Evolutionary conservation across 768 basidiomycete species (phyloP).

Genomic region (Collybiopsis luxurians): DNA sequence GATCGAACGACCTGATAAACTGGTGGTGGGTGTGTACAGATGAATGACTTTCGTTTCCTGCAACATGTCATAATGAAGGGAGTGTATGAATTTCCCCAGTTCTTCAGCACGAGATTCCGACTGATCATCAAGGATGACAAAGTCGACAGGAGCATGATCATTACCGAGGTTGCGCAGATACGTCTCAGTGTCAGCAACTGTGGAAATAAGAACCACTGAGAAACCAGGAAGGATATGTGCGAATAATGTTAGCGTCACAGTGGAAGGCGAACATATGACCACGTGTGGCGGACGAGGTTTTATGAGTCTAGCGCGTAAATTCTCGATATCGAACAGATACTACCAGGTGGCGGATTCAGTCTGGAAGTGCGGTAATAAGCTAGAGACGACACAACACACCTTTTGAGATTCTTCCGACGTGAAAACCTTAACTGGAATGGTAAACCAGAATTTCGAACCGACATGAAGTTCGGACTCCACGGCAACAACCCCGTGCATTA

Average conservation of each 20-base stretch:
- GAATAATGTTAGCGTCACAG: slow-evolving; percentile 55
- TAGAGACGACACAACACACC: slow-evolving; percentile 27
- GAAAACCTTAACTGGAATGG: slow-evolving; percentile 61
- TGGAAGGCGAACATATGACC: slow-evolving; percentile 57
- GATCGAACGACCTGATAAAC: slow-evolving; percentile 48
- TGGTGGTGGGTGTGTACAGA: slow-evolving; percentile 69
- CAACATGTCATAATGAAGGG: slow-evolving; percentile 33
- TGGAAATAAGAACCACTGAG: slow-evolving; percentile 38
- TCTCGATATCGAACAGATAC: slow-evolving; percentile 46
- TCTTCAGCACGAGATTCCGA: slow-evolving; percentile 57
- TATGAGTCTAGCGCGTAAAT: slow-evolving; percentile 45
- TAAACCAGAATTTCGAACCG: slow-evolving; percentile 75
- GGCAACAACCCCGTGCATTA: slow-evolving; percentile 75
- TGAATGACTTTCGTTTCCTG: slow-evolving; percentile 65
- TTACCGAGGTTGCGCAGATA: slow-evolving; percentile 33
- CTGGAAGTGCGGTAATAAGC: not conserved
- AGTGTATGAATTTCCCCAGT: slow-evolving; percentile 47
- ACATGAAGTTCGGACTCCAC: slow-evolving; percentile 61
- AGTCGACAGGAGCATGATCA: slow-evolving; percentile 41
- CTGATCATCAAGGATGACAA: slow-evolving; percentile 67
- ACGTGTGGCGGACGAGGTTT: slow-evolving; percentile 44
- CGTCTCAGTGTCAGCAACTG: slow-evolving; percentile 43
- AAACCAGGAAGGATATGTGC: slow-evolving; percentile 57
- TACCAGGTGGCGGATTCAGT: slow-evolving; percentile 16
- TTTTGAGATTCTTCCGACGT: slow-evolving; percentile 54